A percentile compares a stretch with the other conserved stretches of the same genome.
These are phyloP conservation scores for Rutstroemia sp. DNA, from an alignment of 2,329 filamentous ascomycete genomes.

Conservation along the genomic window DNA sequence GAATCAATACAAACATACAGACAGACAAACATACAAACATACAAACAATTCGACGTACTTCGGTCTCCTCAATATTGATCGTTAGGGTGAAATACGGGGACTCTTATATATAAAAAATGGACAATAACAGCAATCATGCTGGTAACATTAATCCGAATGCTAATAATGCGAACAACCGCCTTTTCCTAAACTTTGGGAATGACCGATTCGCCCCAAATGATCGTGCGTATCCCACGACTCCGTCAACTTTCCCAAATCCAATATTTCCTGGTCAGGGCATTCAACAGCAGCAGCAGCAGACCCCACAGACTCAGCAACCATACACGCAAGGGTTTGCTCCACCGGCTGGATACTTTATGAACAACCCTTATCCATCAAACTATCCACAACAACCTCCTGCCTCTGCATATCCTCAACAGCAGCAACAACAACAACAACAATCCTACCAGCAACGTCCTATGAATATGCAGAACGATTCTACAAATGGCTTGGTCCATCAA, in stretches of 20 bases:
- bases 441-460: constrained; percentile 39
- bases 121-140: constrained; percentile 9
- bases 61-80: not conserved
- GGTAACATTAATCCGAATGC: constrained; percentile 8
- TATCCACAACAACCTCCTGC: constrained; percentile 44
- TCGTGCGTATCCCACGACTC: constrained; percentile 76
- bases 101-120: constrained; percentile 5
- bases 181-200: constrained; percentile 32
- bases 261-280: constrained; percentile 40
- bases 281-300: constrained; percentile 31
- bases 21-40: too few species aligned
- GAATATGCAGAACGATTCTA: constrained; percentile 69
- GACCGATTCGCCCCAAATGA: constrained; percentile 57
- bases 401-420: constrained; percentile 44
- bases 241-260: constrained; percentile 92
- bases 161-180: constrained; percentile 21
- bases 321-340: constrained; percentile 40
- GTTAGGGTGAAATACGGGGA: not conserved
- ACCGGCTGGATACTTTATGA: constrained; percentile 51
- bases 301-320: constrained; percentile 31
- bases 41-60: not conserved
- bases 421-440: constrained; percentile 41
- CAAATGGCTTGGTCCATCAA: constrained; percentile 87
- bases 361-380: constrained; percentile 39
- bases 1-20: not conserved